These are phyloP conservation scores for Paulownia fortunei DNA, from an alignment of 257 asterid genomes.

Conservation along the genomic window DNA sequence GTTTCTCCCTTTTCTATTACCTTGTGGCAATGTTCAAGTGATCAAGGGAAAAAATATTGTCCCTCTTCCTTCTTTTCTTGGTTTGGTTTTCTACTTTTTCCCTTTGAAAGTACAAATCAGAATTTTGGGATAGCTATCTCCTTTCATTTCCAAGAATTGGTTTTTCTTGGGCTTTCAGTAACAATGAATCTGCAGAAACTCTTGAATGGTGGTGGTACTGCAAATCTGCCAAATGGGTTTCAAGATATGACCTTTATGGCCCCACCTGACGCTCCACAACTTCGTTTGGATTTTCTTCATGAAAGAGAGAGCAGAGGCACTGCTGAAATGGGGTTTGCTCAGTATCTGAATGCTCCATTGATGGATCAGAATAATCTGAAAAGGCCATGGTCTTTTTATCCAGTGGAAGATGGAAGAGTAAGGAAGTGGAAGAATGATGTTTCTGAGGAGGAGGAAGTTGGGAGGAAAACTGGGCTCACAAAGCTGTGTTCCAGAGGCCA, in stretches of 20 bases:
- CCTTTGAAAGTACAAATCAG: too few relatives aligned
- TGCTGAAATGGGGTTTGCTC: neutral
- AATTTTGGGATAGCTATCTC: too few relatives aligned
- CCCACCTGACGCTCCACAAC: neutral
- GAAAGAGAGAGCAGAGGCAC: neutral
- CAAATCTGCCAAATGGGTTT: neutral
- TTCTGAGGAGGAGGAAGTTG: neutral
- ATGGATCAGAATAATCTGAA: neutral
- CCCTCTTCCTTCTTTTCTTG: too few relatives aligned
- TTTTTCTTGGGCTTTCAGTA: neutral
- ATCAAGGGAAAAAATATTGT: too few relatives aligned
- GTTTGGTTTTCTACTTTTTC: too few relatives aligned
- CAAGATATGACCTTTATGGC: conserved; percentile 2
- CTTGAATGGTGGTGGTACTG: neutral
- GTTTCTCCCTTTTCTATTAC: too few relatives aligned
- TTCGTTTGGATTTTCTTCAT: neutral
- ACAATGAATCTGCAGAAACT: neutral
- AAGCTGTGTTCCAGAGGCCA: conserved; percentile 38
- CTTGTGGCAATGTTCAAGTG: too few relatives aligned
- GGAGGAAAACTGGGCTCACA: neutral
- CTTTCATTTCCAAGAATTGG: neutral
- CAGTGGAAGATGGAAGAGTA: neutral
- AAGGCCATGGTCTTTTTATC: neutral
- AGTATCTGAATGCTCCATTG: neutral
- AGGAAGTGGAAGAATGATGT: neutral